Base-by-base conservation (phyloP, 805 yeast genomes). In the Spathaspora girioi region DNA sequence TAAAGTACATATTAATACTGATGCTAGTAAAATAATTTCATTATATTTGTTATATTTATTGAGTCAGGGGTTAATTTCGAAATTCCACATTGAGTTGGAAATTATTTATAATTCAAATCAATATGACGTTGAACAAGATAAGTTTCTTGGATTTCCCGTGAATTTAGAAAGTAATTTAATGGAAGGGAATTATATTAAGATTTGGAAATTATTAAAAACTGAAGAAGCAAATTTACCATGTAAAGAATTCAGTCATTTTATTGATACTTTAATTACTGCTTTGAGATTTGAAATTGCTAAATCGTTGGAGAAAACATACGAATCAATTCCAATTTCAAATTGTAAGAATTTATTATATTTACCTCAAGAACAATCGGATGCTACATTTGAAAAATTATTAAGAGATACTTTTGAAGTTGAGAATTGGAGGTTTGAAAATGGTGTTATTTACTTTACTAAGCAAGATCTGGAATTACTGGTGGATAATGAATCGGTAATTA, bases 161-260 rank as follows among this genome's bases (percentile, higher is more conserved):
- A 84, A 84, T 59, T 83, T 94, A 60, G 98, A 94, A 67, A 84
- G 89, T 57, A 89, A 96, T 87, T 80, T 94, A 57, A 90, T 93
- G 86, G 98, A 94, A 71, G 99, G 99, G 43, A 87, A 93, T 57
- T 94, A 92, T 69, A 94, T 90, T 68, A 89, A 89, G 68, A 93
- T 92, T 45, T 88, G 94, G 87, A 85, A 82, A 59, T 78, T 88
- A 50, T 78, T 87, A 56, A 82, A 84, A 48, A 23, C 26, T 23
- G 80, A 82, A 53, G 75, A 76, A 50, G 59, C 71, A 38, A 73
- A 71, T 61, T 83, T 85, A 57, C 84, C 86, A 26, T 79, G 83
- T 57, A 81, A 83, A 52, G 98, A 94, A 67, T 92, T 84, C 67
- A 80, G 80, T 52, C 78, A 89, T 45, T 89, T 93, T 68, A 87